phyloP scores from a whole-genome alignment of 768 basidiomycete genomes.

The Boletus vermiculosoides region DNA sequence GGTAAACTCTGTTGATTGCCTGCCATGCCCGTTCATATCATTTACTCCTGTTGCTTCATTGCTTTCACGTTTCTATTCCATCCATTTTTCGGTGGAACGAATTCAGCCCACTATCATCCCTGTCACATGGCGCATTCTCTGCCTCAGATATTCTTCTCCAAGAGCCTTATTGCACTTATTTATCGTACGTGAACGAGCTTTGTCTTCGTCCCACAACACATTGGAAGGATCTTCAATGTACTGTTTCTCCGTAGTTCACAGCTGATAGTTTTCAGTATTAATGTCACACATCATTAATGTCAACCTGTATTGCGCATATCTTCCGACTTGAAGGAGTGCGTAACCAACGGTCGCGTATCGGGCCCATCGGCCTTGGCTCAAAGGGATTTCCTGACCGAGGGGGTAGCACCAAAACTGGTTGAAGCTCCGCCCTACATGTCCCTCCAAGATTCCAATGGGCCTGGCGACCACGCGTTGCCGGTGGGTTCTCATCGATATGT shows the following conservation, averaged over 20 bases:
- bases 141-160: constrained; percentile 5
- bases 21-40: constrained; percentile 2
- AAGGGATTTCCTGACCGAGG: too few relatives aligned
- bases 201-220: constrained; percentile 15
- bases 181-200: constrained; percentile 18
- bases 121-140: constrained; percentile 3
- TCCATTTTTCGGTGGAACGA: constrained; percentile 20
- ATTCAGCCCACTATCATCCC: background rate
- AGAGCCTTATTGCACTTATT: constrained; percentile 20
- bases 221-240: constrained; percentile 34
- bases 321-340: background rate
- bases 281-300: constrained; percentile 35
- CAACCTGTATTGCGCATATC: constrained; percentile 21
- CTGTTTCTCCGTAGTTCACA: constrained; percentile 25
- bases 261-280: constrained; percentile 26
- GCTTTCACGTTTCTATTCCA: constrained; percentile 8
- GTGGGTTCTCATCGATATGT: too few relatives aligned
- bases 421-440: background rate
- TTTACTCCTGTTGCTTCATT: constrained; percentile 19
- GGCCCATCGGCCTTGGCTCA: too few relatives aligned
- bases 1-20: constrained; percentile 33
- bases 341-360: too few relatives aligned
- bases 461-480: background rate
- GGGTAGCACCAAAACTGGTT: background rate
- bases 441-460: background rate